phyloP scores from a whole-genome alignment of 2,329 filamentous ascomycete species.

The Akanthomyces uredinophilus region DNA sequence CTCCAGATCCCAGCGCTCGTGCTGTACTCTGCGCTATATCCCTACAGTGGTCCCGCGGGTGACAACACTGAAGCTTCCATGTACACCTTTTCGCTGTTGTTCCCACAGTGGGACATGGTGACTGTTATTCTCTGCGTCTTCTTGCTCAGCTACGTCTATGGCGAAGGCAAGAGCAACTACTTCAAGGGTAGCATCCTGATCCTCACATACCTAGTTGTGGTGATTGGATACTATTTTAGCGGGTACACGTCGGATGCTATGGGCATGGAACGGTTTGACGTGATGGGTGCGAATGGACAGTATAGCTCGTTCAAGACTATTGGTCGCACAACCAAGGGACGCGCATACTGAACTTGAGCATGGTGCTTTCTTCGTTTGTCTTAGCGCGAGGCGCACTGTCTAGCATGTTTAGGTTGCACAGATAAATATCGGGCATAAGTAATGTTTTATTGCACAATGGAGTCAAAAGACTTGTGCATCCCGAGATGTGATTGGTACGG shows the following conservation, averaged over 20 bases:
- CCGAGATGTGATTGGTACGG: not conserved
- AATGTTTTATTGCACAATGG: not conserved
- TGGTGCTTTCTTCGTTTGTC: not conserved
- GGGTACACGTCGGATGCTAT: conserved; percentile 44
- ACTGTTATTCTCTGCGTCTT: conserved; percentile 95
- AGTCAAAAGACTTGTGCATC: not conserved
- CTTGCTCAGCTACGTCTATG: conserved; percentile 93
- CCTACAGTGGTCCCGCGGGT: conserved; percentile 33
- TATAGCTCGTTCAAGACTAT: conserved; percentile 51
- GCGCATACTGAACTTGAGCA: conserved; percentile 13
- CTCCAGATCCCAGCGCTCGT: conserved; percentile 92
- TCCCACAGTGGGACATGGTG: conserved; percentile 99
- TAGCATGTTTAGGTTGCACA: conserved; percentile 9
- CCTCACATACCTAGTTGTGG: conserved; percentile 85
- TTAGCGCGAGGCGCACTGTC: not conserved
- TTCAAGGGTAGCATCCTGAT: conserved; percentile 98
- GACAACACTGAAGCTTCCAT: conserved; percentile 36
- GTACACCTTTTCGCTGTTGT: conserved; percentile 80
- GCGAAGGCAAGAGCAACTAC: conserved; percentile 99
- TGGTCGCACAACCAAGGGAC: conserved; percentile 39
- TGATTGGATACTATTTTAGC: conserved; percentile 87
- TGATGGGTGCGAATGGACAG: conserved; percentile 44
- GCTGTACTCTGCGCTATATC: conserved; percentile 77
- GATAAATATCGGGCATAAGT: not conserved
- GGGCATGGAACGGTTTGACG: conserved; percentile 48